A percentile compares a stretch with the other conserved stretches of the same genome.
Conservation (phyloP, 2,329 filamentous ascomycete genomes). For the Knufia petricola region DNA sequence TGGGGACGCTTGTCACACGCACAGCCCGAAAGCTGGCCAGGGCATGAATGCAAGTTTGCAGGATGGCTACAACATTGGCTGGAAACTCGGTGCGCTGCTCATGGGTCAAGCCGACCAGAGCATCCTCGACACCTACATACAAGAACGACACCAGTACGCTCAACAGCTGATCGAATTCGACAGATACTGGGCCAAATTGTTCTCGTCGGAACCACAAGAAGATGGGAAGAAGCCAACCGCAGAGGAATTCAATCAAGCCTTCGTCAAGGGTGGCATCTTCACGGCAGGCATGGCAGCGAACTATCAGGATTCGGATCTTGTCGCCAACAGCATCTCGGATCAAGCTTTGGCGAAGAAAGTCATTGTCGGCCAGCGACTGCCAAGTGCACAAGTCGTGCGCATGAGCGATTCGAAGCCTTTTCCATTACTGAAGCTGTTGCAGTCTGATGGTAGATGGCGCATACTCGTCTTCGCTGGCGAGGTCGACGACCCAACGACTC, state of each 20-base stretch:
- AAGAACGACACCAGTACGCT: conserved; percentile 45
- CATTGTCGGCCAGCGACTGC: conserved; percentile 40
- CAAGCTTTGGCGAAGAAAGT: conserved; percentile 31
- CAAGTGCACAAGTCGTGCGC: conserved; percentile 49
- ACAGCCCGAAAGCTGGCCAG: conserved; percentile 63
- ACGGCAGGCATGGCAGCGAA: conserved; percentile 50
- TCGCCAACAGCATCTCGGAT: conserved; percentile 27
- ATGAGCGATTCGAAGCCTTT: conserved; percentile 51
- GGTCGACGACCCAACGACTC: conserved; percentile 25
- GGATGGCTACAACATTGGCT: conserved; percentile 52
- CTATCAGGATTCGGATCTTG: conserved; percentile 45
- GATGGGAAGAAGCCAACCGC: conserved; percentile 30
- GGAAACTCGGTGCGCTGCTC: conserved; percentile 47
- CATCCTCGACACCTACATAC: conserved; percentile 45
- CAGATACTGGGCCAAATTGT: conserved; percentile 44
- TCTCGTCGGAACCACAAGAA: conserved; percentile 34
- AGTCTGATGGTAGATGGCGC: conserved; percentile 44
- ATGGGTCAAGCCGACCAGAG: conserved; percentile 34
- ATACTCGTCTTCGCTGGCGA: conserved; percentile 42
- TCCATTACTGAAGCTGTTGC: conserved; percentile 42
- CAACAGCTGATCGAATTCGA: conserved; percentile 54
- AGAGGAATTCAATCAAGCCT: conserved; percentile 47
- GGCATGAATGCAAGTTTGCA: conserved; percentile 47
- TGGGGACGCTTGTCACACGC: conserved; percentile 59
- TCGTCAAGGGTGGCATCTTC: conserved; percentile 48